These are phyloP conservation scores for Alternaria consortialis DNA, from an alignment of 2,329 filamentous ascomycete genomes.

Conservation along the genomic window DNA sequence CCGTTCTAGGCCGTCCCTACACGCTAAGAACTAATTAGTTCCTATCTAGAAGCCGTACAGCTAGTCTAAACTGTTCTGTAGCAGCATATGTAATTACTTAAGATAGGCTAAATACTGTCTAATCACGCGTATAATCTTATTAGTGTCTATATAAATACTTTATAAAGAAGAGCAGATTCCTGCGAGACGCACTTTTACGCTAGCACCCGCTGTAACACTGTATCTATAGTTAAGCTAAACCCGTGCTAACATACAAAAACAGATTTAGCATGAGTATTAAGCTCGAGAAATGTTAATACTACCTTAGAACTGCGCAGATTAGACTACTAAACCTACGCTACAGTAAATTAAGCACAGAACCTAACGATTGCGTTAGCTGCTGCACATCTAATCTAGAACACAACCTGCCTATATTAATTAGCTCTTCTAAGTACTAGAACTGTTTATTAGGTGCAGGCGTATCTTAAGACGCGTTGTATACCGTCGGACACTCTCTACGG, in stretches of 20 bases:
- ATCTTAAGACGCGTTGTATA: conserved; percentile 6
- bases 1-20: conserved; percentile 2
- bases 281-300: conserved; percentile 15
- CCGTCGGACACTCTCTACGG: conserved; percentile 7
- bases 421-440: not conserved
- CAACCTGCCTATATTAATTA: conserved; percentile 19
- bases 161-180: conserved; percentile 1
- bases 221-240: conserved; percentile 5
- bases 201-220: not conserved
- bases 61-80: conserved; percentile 10
- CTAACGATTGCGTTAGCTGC: conserved; percentile 14
- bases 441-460: not conserved
- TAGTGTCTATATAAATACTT: conserved; percentile 11
- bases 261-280: conserved; percentile 2
- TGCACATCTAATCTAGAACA: conserved; percentile 19
- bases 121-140: not conserved
- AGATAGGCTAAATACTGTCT: not conserved
- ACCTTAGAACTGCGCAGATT: conserved; percentile 16
- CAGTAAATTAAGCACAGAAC: conserved; percentile 1
- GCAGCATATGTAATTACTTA: conserved; percentile 7
- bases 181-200: conserved; percentile 4
- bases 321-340: conserved; percentile 17
- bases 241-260: not conserved
- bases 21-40: conserved; percentile 18
- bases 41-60: conserved; percentile 16